Evolutionary conservation across 2,329 filamentous ascomycete genomes (phyloP), one percentile per base, ranked within the genome.

Genomic region (Fusarium nelsonii): DNA sequence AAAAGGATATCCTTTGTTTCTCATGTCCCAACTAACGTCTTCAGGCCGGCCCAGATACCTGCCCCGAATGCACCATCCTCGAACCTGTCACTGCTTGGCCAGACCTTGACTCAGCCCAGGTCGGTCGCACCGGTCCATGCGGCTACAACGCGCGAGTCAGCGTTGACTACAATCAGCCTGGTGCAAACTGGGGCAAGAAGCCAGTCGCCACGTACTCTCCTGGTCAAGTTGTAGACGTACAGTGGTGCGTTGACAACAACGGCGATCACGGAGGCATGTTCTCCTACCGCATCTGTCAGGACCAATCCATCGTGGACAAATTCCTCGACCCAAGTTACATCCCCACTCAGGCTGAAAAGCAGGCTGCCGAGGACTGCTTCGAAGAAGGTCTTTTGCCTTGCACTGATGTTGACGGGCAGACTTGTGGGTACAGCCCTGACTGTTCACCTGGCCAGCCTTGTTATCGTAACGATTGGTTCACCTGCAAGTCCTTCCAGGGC

Each of bases 191-290:
- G 84, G 84, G 84, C 23, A 77, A 73, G 11, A 54, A 75, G 0
- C 75, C 80, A 0, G 82, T 85, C 0, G 80, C 73, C 3, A 84
- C 80, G 2, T 87, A 86, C 73, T 74, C 75, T 0, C 75, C 81
- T 0, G 85, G 84, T 0, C 76, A 86, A 11, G 74, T 80, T 0
- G 74, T 86, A 26, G 81, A 84, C 26, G 84, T 87, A 0, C 77
- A 85, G 71, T 87, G 85, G 85, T 87, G 85, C 53, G 80, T 87
- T 18, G 85, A 87, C 69, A 76, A 85, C 74, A 87, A 87, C 67
- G 85, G 85, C 0, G 84, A 87, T 66, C 85, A 87, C 65, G 84
- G 84, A 28, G 85, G 84, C 74, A 87, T 87, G 84, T 87, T 86
- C 74, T 80, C 75, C 68, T 87, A 85, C 73, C 83, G 85, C 11